Base-by-base conservation (phyloP, 2,329 filamentous ascomycete genomes). In the Aspergillus felis region DNA sequence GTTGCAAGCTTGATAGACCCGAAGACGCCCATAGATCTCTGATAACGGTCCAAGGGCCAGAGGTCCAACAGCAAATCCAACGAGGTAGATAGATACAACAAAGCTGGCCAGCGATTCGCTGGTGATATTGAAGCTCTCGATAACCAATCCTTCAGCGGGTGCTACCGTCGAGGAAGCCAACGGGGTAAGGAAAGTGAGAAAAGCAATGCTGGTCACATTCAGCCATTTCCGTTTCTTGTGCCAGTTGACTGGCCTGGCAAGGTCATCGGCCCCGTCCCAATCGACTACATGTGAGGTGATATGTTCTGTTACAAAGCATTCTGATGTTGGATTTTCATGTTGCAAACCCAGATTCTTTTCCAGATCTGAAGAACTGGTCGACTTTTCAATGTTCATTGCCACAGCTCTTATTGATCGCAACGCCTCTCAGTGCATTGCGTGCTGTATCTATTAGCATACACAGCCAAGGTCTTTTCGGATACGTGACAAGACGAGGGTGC, bases 11-110 rank as follows among this genome's bases (percentile, higher is more conserved):
- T 82, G 79, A 59, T 88, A 79, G 35, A 89, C 70, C 1, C 79
- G 71, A 3, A 83, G 71, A 3, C 87, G 79, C 1, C 87, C 87
- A 65, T 87, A 88, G 56, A 89, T 82, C 68, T 90, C 87, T 1
- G 80, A 84, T 48, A 87, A 64, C 0, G 84, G 84, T 1, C 83
- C 82, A 2, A 87, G 68, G 50, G 85, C 73, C 6, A 87, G 70
- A 1, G 84, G 84, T 0, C 84, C 84, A 24, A 86, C 70, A 20
- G 78, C 79, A 57, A 84, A 86, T 0, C 83, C 83, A 0, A 86
- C 70, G 12, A 87, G 71, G 66, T 83, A 87, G 57, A 87, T 83
- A 58, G 80, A 83, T 51, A 86, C 82, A 14, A 81, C 78, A 63
- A 85, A 78, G 24, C 80, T 70, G 10, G 69, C 79, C 2, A 80